Percentiles rank a stretch among this genome's conserved stretches.
Evolutionary conservation across 768 basidiomycete genomes (phyloP).

Genomic region (Pleurotus cornucopiae): DNA sequence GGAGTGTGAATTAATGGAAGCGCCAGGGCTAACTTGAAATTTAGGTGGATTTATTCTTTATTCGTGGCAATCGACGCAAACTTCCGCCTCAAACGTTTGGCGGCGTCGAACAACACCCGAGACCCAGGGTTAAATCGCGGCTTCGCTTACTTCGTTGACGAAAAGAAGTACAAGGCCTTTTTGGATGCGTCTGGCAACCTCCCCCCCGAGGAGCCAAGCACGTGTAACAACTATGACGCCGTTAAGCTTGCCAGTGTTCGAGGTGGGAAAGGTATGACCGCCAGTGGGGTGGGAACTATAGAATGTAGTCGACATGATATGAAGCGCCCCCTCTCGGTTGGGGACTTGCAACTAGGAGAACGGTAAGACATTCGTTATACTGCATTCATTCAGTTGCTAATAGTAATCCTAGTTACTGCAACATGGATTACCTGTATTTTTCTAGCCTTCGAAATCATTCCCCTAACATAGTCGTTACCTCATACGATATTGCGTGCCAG

Average conservation of each 20-base stretch:
- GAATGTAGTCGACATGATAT: slow-evolving; percentile 2
- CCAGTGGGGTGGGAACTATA: not conserved
- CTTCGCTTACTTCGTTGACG: too few relatives aligned
- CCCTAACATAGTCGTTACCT: slow-evolving; percentile 15
- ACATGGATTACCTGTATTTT: not conserved
- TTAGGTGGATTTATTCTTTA: not conserved
- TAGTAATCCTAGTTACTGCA: not conserved
- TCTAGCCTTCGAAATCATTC: not conserved
- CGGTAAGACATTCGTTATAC: not conserved
- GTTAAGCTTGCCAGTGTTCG: not conserved
- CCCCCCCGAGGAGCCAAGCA: not conserved
- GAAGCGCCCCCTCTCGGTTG: not conserved
- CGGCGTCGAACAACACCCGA: too few relatives aligned
- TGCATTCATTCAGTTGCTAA: not conserved
- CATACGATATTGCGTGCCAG: slow-evolving; percentile 30
- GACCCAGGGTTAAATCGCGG: too few relatives aligned
- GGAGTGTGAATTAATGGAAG: not conserved
- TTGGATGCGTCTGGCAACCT: not conserved
- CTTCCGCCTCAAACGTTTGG: too few relatives aligned
- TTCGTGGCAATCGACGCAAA: too few relatives aligned
- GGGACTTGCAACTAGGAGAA: slow-evolving; percentile 7
- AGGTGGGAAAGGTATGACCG: not conserved
- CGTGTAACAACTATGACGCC: not conserved
- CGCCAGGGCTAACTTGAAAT: not conserved
- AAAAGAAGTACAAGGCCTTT: too few relatives aligned